Percentiles rank a stretch among this genome's conserved stretches.
phyloP scores from a whole-genome alignment of 1,139 yeast genomes.

The Pneumocystis wakefieldiae region DNA sequence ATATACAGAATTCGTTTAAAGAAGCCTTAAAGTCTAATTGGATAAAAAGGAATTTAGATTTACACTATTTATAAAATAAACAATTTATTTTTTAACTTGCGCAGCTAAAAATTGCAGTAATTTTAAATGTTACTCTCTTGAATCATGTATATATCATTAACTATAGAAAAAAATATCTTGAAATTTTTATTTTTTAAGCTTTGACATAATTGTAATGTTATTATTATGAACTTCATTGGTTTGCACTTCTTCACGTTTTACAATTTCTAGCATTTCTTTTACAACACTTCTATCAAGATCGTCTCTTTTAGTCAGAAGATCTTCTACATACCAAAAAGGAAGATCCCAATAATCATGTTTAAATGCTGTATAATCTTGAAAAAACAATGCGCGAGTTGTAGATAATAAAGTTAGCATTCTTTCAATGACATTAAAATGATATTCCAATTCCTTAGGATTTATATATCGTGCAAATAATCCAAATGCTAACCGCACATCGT shows the following conservation, averaged over 20 bases:
- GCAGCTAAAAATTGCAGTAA: not conserved
- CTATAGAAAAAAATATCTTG: not conserved
- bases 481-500: conserved; percentile 10
- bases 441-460: conserved; percentile 6
- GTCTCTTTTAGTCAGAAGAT: conserved; percentile 7
- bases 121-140: not conserved
- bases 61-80: not conserved
- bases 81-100: not conserved
- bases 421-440: conserved; percentile 9
- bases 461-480: conserved; percentile 10
- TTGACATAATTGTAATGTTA: not conserved
- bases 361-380: conserved; percentile 8
- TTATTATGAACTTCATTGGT: not conserved
- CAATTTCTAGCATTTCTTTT: conserved; percentile 5
- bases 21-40: too few species aligned
- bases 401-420: conserved; percentile 9
- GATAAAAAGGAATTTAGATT: too few species aligned
- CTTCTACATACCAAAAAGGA: conserved; percentile 9
- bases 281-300: conserved; percentile 8
- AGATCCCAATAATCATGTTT: conserved; percentile 10
- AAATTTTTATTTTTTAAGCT: not conserved
- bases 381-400: conserved; percentile 3
- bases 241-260: not conserved
- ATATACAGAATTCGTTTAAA: too few species aligned
- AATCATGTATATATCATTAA: not conserved